phyloP scores from a whole-genome alignment of 805 yeast genomes.

The Candida verbasci region DNA sequence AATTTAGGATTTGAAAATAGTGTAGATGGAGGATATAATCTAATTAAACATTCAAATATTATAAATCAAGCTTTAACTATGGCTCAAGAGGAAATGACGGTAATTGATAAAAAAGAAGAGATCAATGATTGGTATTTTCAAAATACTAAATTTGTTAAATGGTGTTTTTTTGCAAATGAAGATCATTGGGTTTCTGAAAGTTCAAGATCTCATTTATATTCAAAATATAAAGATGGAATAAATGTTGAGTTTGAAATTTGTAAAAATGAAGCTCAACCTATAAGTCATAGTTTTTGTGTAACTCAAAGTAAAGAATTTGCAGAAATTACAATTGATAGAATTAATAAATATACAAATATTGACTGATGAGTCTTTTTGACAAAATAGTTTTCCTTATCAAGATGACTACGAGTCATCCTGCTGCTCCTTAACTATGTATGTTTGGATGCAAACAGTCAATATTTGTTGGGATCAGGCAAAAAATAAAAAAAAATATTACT shows the following conservation, averaged over 20 bases:
- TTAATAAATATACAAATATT: constrained; percentile 1
- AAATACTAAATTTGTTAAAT: constrained; percentile 24
- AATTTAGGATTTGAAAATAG: constrained; percentile 23
- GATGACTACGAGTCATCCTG: constrained; percentile 6
- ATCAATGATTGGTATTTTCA: constrained; percentile 47
- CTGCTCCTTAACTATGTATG: constrained; percentile 2
- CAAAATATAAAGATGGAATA: constrained; percentile 26
- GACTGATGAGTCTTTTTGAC: no score
- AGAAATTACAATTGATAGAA: constrained; percentile 26
- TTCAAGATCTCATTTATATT: constrained; percentile 44
- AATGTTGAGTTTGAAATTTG: constrained; percentile 27
- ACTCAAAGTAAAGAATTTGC: constrained; percentile 51
- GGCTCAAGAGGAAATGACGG: constrained; percentile 57
- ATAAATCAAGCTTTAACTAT: constrained; percentile 52
- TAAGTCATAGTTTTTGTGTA: constrained; percentile 61
- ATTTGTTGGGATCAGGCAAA: constrained; percentile 1
- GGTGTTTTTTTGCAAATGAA: constrained; percentile 53
- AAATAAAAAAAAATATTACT: background rate
- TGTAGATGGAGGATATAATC: constrained; percentile 35
- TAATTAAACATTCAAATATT: constrained; percentile 39
- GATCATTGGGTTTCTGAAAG: constrained; percentile 64
- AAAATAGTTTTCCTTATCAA: no score
- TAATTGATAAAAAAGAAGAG: constrained; percentile 44
- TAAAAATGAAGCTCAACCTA: constrained; percentile 28
- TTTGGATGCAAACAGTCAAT: constrained; percentile 1